phyloP scores from a whole-genome alignment of 116 monocot genomes.

The Phalaenopsis hybrid region DNA sequence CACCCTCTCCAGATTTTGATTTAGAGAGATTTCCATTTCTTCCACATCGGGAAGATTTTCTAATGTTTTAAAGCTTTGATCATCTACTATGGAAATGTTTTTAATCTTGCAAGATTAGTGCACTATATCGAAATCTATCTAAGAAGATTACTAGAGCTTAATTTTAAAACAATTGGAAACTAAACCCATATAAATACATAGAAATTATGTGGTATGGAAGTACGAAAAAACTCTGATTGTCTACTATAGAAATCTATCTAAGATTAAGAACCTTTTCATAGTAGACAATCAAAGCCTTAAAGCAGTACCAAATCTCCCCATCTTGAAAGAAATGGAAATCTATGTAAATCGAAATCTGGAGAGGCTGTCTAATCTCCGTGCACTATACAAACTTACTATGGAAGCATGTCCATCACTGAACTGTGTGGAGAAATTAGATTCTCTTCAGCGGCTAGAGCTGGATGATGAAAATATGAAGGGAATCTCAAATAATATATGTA shows the following conservation, averaged over 20 bases:
- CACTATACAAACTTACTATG: background rate
- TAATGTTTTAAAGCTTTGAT: too few relatives aligned
- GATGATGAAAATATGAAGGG: background rate
- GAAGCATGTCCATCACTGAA: background rate
- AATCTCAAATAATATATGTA: background rate
- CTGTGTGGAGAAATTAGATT: background rate
- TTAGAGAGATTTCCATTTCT: background rate
- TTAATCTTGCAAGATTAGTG: background rate
- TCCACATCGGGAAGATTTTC: too few relatives aligned
- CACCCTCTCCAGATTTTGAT: background rate
- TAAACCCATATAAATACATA: too few relatives aligned
- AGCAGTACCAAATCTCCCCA: background rate
- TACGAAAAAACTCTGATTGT: background rate
- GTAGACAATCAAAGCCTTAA: background rate
- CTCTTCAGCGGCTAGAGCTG: background rate
- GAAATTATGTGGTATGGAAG: too few relatives aligned
- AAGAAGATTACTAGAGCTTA: too few relatives aligned
- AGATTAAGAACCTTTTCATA: background rate
- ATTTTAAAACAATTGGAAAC: too few relatives aligned
- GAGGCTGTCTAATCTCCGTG: too few relatives aligned
- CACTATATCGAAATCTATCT: too few relatives aligned
- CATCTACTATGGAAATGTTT: too few relatives aligned
- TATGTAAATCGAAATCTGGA: too few relatives aligned
- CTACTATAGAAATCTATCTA: too few relatives aligned
- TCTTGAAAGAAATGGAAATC: background rate